Base-by-base conservation (phyloP, 495 filamentous ascomycete genomes). In the Darksidea phi region DNA sequence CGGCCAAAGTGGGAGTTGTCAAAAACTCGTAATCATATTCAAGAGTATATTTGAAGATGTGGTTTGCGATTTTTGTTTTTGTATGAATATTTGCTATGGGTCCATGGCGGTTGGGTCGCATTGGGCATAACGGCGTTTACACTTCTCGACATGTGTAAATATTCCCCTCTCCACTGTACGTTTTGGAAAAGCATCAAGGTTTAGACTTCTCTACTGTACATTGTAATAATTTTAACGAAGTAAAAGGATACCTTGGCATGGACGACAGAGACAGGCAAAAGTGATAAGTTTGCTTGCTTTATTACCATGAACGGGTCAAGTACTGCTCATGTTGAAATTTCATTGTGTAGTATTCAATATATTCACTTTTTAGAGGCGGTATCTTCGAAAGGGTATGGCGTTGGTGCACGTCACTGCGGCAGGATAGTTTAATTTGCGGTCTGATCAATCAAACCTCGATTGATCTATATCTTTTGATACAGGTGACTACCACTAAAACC, bases 1-100 rank as follows among this genome's bases (percentile, higher is more conserved):
- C 93, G 60, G 90, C 93, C 64, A 95, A 97, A 82, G 93, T 97
- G 54, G 93, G 93, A 66, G 89, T 97, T 57, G 93, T 95, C 41
- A 84, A 86, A 75, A 85, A 86, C 72, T 74, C 78, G 62, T 83
- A 80, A 54, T 25, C 1, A 12, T 18, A 1, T 5, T 34, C 20
- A 49, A 21, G 21, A 25, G 46, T 24, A 25, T 7, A 15, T 6
- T 7, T 2, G 23, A 4, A 15, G 24, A 42, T 10, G 43, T 20
- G 18, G 34, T 12, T 42, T 2, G 15, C 3, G 7, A 42, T 2
- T 55, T 17, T 20, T 41, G 24, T 21, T 21, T 15, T 21, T 58
- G 55, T 58, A 58, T 12, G 43, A 58, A 1, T 58, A 58, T 58
- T 18, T n/a, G 25, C 36, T 17, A 21, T 15, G 54, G 15, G 1